Evolutionary conservation across 1,284 basidiomycete genomes (phyloP).

Genomic region (Calocybe gambosa): DNA sequence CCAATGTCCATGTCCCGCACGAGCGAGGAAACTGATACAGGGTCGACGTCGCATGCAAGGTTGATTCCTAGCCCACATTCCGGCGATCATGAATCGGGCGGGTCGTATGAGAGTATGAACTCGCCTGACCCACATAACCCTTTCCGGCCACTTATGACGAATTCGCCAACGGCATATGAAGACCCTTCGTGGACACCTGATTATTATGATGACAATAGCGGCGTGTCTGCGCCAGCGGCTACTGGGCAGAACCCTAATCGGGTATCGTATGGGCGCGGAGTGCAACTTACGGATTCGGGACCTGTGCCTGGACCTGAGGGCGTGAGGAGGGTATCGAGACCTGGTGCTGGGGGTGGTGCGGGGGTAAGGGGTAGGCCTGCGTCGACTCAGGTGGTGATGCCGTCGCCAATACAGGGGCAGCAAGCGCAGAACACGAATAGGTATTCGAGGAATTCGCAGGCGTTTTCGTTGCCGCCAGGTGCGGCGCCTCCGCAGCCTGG

Average conservation of each 20-base stretch:
- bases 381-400: constrained; percentile 42
- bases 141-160: constrained; percentile 30
- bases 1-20: constrained; percentile 39
- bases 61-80: constrained; percentile 48
- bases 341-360: too few relatives aligned
- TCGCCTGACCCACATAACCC: constrained; percentile 26
- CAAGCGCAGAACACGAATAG: constrained; percentile 39
- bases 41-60: constrained; percentile 51
- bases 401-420: too few relatives aligned
- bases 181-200: constrained; percentile 22
- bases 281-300: constrained; percentile 73
- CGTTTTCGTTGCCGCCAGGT: constrained; percentile 59
- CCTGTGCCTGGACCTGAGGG: constrained; percentile 73
- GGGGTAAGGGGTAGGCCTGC: constrained; percentile 42
- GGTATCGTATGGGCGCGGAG: constrained; percentile 41
- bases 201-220: constrained; percentile 6
- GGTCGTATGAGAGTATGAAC: constrained; percentile 26
- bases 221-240: not conserved
- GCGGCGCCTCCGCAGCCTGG: constrained; percentile 60
- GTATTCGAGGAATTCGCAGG: constrained; percentile 58
- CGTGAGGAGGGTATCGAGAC: constrained; percentile 65
- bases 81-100: constrained; percentile 30
- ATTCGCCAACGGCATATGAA: constrained; percentile 29
- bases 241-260: constrained; percentile 7
- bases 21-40: constrained; percentile 62